Evolutionary conservation across 306 rosid species (phyloP).

Genomic region (Citrullus colocynthis): DNA sequence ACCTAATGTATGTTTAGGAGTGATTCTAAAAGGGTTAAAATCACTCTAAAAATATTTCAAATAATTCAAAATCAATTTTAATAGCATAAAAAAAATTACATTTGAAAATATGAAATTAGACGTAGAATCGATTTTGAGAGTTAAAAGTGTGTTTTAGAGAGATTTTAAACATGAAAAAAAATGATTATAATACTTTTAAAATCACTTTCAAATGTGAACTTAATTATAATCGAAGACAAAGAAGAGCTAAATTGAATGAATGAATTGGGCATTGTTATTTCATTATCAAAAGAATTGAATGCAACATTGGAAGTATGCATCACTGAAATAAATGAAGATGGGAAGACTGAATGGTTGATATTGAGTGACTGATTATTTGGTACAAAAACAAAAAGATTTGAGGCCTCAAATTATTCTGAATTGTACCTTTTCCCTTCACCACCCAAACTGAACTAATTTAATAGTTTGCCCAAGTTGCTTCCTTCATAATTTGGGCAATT

Average conservation of each 20-base stretch:
- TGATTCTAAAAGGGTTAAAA: no score
- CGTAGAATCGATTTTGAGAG: no score
- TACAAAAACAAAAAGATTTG: background rate
- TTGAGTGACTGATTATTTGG: background rate
- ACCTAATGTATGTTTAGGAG: no score
- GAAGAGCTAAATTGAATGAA: background rate
- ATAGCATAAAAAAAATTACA: no score
- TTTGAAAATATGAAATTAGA: no score
- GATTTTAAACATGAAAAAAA: no score
- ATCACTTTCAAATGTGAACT: no score
- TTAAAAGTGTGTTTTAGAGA: no score
- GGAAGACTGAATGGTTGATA: background rate
- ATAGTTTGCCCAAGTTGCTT: background rate
- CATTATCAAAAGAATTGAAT: background rate
- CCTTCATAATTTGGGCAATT: background rate
- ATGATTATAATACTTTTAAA: no score
- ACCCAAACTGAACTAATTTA: background rate
- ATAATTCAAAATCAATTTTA: no score
- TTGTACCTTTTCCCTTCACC: background rate
- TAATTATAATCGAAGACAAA: no score
- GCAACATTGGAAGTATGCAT: background rate
- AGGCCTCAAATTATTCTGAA: constrained; percentile 1
- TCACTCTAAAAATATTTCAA: no score
- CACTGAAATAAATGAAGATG: background rate
- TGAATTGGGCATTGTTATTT: background rate